These are phyloP conservation scores for Talaromyces liani DNA, from an alignment of 495 filamentous ascomycete species.

Conservation along the genomic window DNA sequence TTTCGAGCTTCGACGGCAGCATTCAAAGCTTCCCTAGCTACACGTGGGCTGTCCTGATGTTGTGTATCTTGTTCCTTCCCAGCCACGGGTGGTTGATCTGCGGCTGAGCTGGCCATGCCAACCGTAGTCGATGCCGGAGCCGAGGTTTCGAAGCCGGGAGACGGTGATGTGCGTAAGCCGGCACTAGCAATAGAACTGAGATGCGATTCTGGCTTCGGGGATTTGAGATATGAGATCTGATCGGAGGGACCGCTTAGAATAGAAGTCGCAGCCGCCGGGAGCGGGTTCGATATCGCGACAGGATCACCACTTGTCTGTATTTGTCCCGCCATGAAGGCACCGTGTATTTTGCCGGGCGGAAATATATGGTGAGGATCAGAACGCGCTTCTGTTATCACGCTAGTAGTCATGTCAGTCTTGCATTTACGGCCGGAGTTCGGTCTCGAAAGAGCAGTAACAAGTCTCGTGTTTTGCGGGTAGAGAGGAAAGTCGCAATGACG, in stretches of 20 bases:
- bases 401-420: constrained; percentile 60
- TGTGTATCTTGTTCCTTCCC: constrained; percentile 26
- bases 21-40: constrained; percentile 37
- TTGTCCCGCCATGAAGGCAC: constrained; percentile 40
- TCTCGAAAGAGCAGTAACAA: neutral
- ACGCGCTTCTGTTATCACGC: constrained; percentile 55
- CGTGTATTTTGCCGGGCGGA: constrained; percentile 27
- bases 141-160: constrained; percentile 7
- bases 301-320: constrained; percentile 41
- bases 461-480: neutral
- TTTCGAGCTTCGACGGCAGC: constrained; percentile 10
- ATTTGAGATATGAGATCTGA: constrained; percentile 27
- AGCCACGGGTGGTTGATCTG: constrained; percentile 27
- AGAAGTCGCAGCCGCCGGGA: constrained; percentile 21
- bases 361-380: constrained; percentile 43
- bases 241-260: constrained; percentile 25
- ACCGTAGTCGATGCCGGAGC: neutral
- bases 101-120: constrained; percentile 6
- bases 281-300: constrained; percentile 31
- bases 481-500: neutral
- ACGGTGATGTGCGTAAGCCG: constrained; percentile 37
- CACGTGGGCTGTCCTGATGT: constrained; percentile 30
- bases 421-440: constrained; percentile 18
- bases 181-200: constrained; percentile 40
- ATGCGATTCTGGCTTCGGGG: constrained; percentile 32